Base-by-base conservation (phyloP, 345 rosid genomes). In the Salix arbutifolia region DNA sequence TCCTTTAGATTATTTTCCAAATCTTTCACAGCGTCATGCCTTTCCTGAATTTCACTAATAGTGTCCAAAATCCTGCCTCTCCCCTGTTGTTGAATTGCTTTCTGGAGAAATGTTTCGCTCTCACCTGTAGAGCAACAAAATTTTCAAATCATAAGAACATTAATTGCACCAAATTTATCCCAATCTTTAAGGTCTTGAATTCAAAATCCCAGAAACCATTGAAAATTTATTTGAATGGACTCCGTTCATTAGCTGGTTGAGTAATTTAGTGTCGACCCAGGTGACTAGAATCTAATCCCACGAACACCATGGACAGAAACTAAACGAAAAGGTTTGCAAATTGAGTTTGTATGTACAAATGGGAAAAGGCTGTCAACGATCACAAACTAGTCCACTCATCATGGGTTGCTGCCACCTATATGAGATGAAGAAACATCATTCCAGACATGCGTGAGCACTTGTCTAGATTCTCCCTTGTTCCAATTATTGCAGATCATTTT, bases 61-160 rank as follows among this genome's bases (percentile, higher is more conserved):
- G 97, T 89, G 78, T 91, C 95, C 83, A 91, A 69, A 17, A 92
- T 81, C 30, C 88, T 84, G 8, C 97, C 97, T 74, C 97, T 88
- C 37, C 98, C 98, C 68, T 94, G 97, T 56, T 94, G 95, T 80
- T 91, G 96, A 72, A 94, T 94, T 33, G 97, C 98, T 42, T 90
- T 94, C 77, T 92, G 96, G 68, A 92, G 83, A 80, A 94, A 91
- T 8, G 87, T 90, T 85, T 94, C 98, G 74, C 97, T 92, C 85
- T 91, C 97, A 16, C 98, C 97, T 92, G 89, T 73, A 83, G 44
- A 10, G 23, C 16, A 58, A n/a, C 65, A 71, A 48, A 33, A n/a
- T 42, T 19, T 7, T 13, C 25, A 38, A 38, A 19, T 31, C 44
- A 4, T 73, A 30, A 56, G 62, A 56, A 12, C 23, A 9, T 8